A percentile compares a stretch with the other conserved stretches of the same genome.
Conservation (phyloP, 164 flowering plant species). For the Stephania yunnanensis region DNA sequence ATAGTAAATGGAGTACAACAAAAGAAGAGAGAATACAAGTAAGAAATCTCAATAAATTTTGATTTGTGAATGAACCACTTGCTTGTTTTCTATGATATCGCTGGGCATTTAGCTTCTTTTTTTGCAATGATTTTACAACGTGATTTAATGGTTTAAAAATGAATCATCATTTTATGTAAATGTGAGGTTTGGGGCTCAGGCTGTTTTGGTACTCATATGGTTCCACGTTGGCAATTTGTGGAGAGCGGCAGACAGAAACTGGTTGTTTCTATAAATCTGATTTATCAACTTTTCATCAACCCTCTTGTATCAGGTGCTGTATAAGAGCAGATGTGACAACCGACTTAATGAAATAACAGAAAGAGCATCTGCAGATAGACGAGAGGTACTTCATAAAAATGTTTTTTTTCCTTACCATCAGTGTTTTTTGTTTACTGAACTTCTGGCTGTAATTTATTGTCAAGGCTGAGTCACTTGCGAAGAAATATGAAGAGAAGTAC, state of each 20-base stretch:
- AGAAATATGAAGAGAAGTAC: slow-evolving; percentile 94
- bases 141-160: too few relatives aligned
- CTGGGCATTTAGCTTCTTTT: too few relatives aligned
- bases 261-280: background rate
- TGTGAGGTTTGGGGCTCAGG: background rate
- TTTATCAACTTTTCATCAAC: background rate
- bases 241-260: background rate
- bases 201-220: background rate
- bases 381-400: slow-evolving; percentile 50
- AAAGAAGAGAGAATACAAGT: too few relatives aligned
- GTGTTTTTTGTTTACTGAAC: background rate
- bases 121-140: too few relatives aligned
- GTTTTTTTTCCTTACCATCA: background rate
- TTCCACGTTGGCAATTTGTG: background rate
- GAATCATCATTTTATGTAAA: background rate
- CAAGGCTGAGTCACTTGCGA: slow-evolving; percentile 71
- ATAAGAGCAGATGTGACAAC: slow-evolving; percentile 93
- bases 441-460: slow-evolving; percentile 10
- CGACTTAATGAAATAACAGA: slow-evolving; percentile 84
- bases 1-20: too few relatives aligned
- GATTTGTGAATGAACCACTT: too few relatives aligned
- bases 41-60: too few relatives aligned
- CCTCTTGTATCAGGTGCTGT: slow-evolving; percentile 48
- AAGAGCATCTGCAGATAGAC: slow-evolving; percentile 78
- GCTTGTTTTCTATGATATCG: too few relatives aligned